phyloP scores from a whole-genome alignment of 1,284 basidiomycete species.

The Porodaedalea pini region DNA sequence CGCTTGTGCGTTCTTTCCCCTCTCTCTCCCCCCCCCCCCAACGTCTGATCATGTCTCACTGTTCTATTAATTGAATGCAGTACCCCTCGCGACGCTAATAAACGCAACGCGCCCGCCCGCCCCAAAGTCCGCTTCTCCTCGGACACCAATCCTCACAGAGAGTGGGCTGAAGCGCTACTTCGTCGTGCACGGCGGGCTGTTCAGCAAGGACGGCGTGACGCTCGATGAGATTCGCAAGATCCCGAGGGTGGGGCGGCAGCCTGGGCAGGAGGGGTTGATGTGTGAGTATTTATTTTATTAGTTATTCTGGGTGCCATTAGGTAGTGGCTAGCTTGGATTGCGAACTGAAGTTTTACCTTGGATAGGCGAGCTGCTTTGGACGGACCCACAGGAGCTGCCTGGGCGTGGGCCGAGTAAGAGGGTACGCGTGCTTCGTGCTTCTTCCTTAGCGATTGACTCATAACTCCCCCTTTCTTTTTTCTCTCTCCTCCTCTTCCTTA shows the following conservation, averaged over 20 bases:
- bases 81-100: conserved; percentile 88
- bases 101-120: conserved; percentile 63
- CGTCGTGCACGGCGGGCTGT: conserved; percentile 94
- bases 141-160: conserved; percentile 69
- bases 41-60: conserved; percentile 9
- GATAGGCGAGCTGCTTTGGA: conserved; percentile 82
- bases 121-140: conserved; percentile 42
- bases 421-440: conserved; percentile 38
- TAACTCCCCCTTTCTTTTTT: no score
- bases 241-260: conserved; percentile 84
- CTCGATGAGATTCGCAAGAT: conserved; percentile 91
- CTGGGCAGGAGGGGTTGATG: conserved; percentile 94
- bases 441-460: neutral
- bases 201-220: conserved; percentile 91
- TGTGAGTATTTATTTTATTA: conserved; percentile 41
- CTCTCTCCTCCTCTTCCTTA: neutral
- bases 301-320: conserved; percentile 6
- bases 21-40: neutral
- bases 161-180: conserved; percentile 89
- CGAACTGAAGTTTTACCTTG: conserved; percentile 28
- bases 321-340: conserved; percentile 5
- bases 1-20: conserved; percentile 53
- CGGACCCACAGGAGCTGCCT: conserved; percentile 86
- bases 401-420: conserved; percentile 98
- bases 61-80: conserved; percentile 37